phyloP scores from a whole-genome alignment of 179 eudicot genomes.

The Corrigiola litoralis region DNA sequence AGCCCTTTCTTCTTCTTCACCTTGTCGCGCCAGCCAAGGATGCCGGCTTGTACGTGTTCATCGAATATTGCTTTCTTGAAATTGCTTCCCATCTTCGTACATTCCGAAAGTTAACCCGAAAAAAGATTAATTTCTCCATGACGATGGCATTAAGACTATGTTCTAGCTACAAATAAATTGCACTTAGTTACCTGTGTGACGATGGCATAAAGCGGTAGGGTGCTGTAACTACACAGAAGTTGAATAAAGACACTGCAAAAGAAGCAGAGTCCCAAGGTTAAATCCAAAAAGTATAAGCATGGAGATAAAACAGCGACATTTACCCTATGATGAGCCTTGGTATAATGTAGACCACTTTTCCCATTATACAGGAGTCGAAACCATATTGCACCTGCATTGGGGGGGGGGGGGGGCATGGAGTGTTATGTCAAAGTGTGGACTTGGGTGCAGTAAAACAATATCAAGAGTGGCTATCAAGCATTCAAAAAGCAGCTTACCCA shows the following conservation, averaged over 20 bases:
- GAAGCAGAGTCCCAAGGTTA: not conserved
- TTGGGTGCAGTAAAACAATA: not conserved
- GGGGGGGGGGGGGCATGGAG: not conserved
- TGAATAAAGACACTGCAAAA: conserved; percentile 67
- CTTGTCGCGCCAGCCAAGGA: conserved; percentile 73
- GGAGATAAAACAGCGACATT: not conserved
- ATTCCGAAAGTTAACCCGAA: not conserved
- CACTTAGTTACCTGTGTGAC: conserved; percentile 73
- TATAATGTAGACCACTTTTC: conserved; percentile 56
- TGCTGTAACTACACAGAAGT: conserved; percentile 91
- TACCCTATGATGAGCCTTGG: conserved; percentile 91
- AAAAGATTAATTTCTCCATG: not conserved
- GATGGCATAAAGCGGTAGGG: conserved; percentile 94
- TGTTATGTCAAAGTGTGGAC: not conserved
- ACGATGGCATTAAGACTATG: not conserved
- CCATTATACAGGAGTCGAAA: conserved; percentile 91
- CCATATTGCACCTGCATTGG: conserved; percentile 52
- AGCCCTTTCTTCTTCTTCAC: conserved; percentile 47
- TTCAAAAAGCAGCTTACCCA: conserved; percentile 45
- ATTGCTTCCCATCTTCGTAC: conserved; percentile 79
- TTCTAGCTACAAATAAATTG: not conserved
- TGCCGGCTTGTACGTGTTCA: conserved; percentile 71
- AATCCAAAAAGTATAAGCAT: no score
- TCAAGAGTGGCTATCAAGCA: not conserved
- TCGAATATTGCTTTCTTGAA: conserved; percentile 87